These are phyloP conservation scores for Jaltomata sinuosa DNA, from an alignment of 257 asterid genomes.

Conservation along the genomic window DNA sequence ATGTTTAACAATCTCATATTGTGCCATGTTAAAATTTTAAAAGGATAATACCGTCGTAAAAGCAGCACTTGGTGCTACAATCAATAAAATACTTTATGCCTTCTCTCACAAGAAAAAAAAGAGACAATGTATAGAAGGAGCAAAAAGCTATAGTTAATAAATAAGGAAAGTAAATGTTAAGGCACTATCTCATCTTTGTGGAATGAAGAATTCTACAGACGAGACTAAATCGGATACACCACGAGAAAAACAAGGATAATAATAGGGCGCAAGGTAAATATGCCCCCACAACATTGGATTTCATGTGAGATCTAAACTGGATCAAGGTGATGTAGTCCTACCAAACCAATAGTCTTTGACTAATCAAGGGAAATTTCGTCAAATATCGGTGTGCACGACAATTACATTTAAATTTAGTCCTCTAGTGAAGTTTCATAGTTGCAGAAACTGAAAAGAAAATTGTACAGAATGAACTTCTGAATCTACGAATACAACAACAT, in stretches of 20 bases:
- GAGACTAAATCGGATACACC: background rate
- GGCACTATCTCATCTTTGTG: background rate
- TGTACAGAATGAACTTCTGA: background rate
- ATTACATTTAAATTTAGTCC: background rate
- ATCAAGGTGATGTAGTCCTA: background rate
- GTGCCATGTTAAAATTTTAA: background rate
- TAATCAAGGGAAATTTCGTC: background rate
- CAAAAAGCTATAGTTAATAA: background rate
- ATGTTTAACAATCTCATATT: background rate
- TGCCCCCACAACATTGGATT: background rate
- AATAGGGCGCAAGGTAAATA: background rate
- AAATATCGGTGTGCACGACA: background rate
- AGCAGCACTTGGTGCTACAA: background rate
- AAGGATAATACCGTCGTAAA: background rate
- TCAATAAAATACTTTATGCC: background rate
- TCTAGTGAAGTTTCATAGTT: background rate
- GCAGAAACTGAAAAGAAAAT: background rate
- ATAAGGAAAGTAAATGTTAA: background rate
- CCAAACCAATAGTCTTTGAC: background rate
- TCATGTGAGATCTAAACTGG: background rate
- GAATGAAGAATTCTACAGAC: background rate
- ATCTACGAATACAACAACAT: background rate
- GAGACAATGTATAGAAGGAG: background rate
- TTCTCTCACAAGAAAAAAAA: background rate
- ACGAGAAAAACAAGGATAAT: background rate